Percentiles rank a stretch among this genome's conserved stretches.
These are phyloP conservation scores for Lachnellula arida DNA, from an alignment of 2,329 filamentous ascomycete species.

Conservation along the genomic window DNA sequence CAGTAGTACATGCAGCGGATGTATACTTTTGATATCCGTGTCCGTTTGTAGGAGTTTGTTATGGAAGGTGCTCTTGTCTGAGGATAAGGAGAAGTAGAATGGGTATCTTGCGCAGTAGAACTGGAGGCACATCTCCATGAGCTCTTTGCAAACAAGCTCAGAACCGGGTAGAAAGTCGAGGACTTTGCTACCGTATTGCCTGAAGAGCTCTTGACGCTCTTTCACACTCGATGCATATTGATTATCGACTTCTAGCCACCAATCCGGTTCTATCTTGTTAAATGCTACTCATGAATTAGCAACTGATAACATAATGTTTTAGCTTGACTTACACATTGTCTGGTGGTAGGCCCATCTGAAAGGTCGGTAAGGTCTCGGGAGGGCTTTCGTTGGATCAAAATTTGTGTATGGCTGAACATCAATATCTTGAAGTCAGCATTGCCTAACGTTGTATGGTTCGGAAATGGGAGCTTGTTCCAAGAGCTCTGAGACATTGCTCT, in stretches of 20 bases:
- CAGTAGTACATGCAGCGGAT: conserved; percentile 66
- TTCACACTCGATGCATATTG: conserved; percentile 64
- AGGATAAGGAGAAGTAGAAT: conserved; percentile 60
- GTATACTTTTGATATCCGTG: conserved; percentile 55
- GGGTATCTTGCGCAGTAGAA: conserved; percentile 78
- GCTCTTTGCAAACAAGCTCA: conserved; percentile 74
- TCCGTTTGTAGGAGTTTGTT: conserved; percentile 64
- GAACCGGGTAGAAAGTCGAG: conserved; percentile 67
- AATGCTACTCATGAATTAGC: conserved; percentile 49
- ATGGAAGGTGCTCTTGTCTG: conserved; percentile 52
- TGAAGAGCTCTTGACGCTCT: conserved; percentile 62
- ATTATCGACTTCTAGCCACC: conserved; percentile 83
- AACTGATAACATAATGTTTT: not conserved
- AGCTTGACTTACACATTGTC: conserved; percentile 70
- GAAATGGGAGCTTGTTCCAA: too few species aligned
- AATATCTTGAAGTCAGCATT: too few species aligned
- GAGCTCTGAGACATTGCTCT: too few species aligned
- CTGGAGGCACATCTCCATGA: conserved; percentile 82
- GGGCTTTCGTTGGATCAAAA: conserved; percentile 65
- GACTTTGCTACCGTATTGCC: conserved; percentile 57
- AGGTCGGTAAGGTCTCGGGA: conserved; percentile 72
- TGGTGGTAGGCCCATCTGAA: conserved; percentile 84
- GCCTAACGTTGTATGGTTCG: too few species aligned
- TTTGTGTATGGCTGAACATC: conserved; percentile 45
- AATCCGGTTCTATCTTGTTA: conserved; percentile 73